A percentile compares a stretch with the other conserved stretches of the same genome.
Evolutionary conservation across 768 basidiomycete genomes (phyloP).

Genomic region (Russula emetica): DNA sequence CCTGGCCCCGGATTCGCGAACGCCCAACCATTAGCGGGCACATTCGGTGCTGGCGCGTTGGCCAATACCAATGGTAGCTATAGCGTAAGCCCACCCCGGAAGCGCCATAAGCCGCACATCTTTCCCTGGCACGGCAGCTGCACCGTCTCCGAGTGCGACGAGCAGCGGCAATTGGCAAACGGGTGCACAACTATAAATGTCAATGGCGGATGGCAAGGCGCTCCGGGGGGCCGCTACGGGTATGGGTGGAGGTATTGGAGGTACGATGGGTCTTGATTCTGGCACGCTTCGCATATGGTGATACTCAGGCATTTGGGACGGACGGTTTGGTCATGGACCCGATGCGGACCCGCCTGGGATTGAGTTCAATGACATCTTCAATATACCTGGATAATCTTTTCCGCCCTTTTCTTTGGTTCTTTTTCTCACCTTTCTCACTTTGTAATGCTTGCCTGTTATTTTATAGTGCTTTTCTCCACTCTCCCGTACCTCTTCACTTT

Average conservation of each 20-base stretch:
- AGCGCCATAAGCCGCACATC: slow-evolving; percentile 26
- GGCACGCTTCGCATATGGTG: slow-evolving; percentile 16
- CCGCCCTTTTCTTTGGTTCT: not conserved
- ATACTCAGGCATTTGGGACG: slow-evolving; percentile 15
- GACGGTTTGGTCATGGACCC: slow-evolving; percentile 22
- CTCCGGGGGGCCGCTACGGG: slow-evolving; percentile 3
- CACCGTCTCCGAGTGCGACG: slow-evolving; percentile 21
- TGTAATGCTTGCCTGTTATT: slow-evolving; percentile 6
- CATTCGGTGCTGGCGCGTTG: slow-evolving; percentile 16
- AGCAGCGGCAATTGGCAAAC: slow-evolving; percentile 20
- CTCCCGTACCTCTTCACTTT: not conserved
- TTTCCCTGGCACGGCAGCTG: slow-evolving; percentile 20
- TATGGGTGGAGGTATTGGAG: slow-evolving; percentile 19
- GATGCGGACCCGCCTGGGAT: slow-evolving; percentile 24
- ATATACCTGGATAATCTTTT: slow-evolving; percentile 20
- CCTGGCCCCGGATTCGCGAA: slow-evolving; percentile 23
- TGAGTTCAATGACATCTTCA: slow-evolving; percentile 29
- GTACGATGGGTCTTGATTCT: slow-evolving; percentile 17
- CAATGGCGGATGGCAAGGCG: slow-evolving; percentile 15
- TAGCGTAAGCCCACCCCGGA: slow-evolving; percentile 26
- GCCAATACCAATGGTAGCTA: slow-evolving; percentile 25
- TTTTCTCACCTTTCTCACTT: not conserved
- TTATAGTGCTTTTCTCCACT: slow-evolving; percentile 4
- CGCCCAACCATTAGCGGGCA: slow-evolving; percentile 17
- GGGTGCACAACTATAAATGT: slow-evolving; percentile 3